Base-by-base conservation (phyloP, 208 protist genomes). In the Acanthamoeba sp. region DNA sequence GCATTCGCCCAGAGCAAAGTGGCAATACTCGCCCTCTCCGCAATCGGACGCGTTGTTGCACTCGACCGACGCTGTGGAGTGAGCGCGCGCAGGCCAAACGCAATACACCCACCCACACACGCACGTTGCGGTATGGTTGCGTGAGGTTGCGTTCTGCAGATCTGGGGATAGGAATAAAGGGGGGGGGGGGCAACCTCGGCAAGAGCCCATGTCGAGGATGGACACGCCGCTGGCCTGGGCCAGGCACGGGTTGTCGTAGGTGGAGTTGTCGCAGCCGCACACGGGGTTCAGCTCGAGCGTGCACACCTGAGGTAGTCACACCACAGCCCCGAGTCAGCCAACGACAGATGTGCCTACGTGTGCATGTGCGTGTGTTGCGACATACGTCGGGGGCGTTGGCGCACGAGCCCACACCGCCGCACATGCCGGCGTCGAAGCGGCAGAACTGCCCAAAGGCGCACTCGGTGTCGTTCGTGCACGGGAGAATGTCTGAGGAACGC, bases 231-330 rank as follows among this genome's bases (percentile, higher is more conserved):
- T 45, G 24, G 71, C 38, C 71, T 38, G 22, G 38, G 71, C 71
- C 18, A 80, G 14, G 29, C 71, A 80, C 24, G 29, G 34, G 22
- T 80, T 80, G 71, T 80, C 34, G 29, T 80, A 80, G 38, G 71
- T 80, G 20, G 29, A 14, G 29, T 80, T 80, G 71, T 80, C 71
- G 16, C 71, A 80, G 6, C 71, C 71, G 71, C 71, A 80, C 20
- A 80, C 71, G 16, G 71, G 71, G 71, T 42, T 80, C 18, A 80
- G 7, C 29, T 80, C 71, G 9, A 10, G 2, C 29, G 71, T 80
- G 36, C 71, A 80, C 24, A 32, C 29, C 71, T 80, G 69, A 40
- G 69, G 12, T 73, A 59, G 52, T 24, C 52, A 59, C 64, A 78
- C 34, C 16, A 20, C 12, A 38, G 10, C 10, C 2, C 2, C 2